Evolutionary conservation across 768 basidiomycete species (phyloP).

Genomic region (Rickenella mellea): DNA sequence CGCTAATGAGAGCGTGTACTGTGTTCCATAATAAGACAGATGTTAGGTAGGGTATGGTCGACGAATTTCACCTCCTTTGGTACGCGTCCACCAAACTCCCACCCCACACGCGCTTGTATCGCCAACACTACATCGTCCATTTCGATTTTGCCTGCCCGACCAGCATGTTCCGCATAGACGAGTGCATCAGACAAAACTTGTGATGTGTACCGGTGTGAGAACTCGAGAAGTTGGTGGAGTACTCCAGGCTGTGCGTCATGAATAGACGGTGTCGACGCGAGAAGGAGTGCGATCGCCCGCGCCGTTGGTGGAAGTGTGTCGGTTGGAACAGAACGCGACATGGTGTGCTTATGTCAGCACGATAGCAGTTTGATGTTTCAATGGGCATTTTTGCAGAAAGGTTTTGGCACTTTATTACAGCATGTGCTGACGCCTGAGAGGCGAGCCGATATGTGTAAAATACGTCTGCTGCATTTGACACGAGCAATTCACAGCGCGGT

Average conservation of each 20-base stretch:
- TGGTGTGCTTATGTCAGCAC: too few species aligned
- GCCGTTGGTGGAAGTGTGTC: slow-evolving; percentile 81
- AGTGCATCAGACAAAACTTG: slow-evolving; percentile 80
- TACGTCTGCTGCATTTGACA: too few species aligned
- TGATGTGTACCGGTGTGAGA: slow-evolving; percentile 74
- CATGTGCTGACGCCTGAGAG: too few species aligned
- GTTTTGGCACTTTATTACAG: too few species aligned
- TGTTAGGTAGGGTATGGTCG: not conserved
- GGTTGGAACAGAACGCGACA: slow-evolving; percentile 34
- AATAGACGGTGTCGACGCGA: slow-evolving; percentile 75
- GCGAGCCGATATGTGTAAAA: too few species aligned
- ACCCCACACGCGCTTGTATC: slow-evolving; percentile 82
- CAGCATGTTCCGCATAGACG: slow-evolving; percentile 83
- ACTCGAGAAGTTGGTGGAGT: slow-evolving; percentile 79
- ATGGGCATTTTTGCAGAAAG: too few species aligned
- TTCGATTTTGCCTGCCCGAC: slow-evolving; percentile 67
- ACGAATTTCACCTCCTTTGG: slow-evolving; percentile 64
- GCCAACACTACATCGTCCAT: slow-evolving; percentile 76
- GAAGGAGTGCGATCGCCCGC: slow-evolving; percentile 70
- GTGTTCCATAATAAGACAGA: slow-evolving; percentile 1
- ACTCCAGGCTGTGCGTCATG: slow-evolving; percentile 84
- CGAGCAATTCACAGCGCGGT: too few species aligned
- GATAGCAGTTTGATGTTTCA: too few species aligned
- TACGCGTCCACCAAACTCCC: slow-evolving; percentile 85
- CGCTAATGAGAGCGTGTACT: slow-evolving; percentile 76